These are phyloP conservation scores for Pyrus betulifolia DNA, from an alignment of 306 rosid species.

Conservation along the genomic window DNA sequence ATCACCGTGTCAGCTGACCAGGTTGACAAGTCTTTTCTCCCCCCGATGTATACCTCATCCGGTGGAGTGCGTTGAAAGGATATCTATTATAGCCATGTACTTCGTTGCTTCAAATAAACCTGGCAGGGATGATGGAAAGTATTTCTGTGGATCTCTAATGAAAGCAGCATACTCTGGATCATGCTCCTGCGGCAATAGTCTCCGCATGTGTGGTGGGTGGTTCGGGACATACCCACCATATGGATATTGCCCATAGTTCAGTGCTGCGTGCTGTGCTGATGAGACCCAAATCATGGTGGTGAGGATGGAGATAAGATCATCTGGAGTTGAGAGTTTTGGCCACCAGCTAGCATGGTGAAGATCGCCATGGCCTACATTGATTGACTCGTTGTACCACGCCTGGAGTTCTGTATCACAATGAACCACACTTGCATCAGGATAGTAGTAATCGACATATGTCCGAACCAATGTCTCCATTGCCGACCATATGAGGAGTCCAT, in stretches of 20 bases:
- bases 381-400: conserved; percentile 69
- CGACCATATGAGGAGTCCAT: conserved; percentile 70
- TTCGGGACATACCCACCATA: conserved; percentile 80
- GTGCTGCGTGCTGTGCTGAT: conserved; percentile 89
- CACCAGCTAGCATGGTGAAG: conserved; percentile 58
- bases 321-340: conserved; percentile 52
- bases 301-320: conserved; percentile 47
- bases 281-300: conserved; percentile 75
- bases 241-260: conserved; percentile 90
- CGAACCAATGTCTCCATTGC: conserved; percentile 70
- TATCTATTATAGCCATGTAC: conserved; percentile 79
- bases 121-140: conserved; percentile 52
- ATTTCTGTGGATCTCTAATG: conserved; percentile 63
- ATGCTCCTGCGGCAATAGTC: conserved; percentile 52
- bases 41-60: conserved; percentile 87
- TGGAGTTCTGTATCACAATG: conserved; percentile 64
- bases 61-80: conserved; percentile 67
- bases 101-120: conserved; percentile 50
- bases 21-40: conserved; percentile 50
- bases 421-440: conserved; percentile 45
- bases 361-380: conserved; percentile 81
- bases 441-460: conserved; percentile 60
- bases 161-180: conserved; percentile 64
- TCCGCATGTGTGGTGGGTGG: conserved; percentile 68
- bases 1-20: conserved; percentile 68